phyloP scores from a whole-genome alignment of 2,329 filamentous ascomycete species.

The Penicillium sp. region DNA sequence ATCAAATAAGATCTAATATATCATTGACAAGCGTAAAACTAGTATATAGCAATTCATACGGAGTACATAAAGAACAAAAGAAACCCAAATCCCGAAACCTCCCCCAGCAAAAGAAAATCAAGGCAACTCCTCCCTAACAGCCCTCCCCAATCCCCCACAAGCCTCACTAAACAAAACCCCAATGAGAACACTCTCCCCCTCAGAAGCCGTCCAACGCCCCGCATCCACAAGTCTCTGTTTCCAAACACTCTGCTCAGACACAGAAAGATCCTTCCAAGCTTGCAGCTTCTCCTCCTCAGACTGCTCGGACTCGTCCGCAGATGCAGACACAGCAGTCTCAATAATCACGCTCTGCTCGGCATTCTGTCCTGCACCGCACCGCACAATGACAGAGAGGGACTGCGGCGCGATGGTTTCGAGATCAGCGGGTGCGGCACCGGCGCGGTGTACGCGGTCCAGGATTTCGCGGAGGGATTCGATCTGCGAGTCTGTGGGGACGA shows the following conservation, averaged over 20 bases:
- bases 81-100: background rate
- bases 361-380: slow-evolving; percentile 17
- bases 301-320: slow-evolving; percentile 4
- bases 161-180: slow-evolving; percentile 76
- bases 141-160: slow-evolving; percentile 18
- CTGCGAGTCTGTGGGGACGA: slow-evolving; percentile 15
- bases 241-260: slow-evolving; percentile 66
- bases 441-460: slow-evolving; percentile 28
- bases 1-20: background rate
- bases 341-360: slow-evolving; percentile 27
- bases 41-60: slow-evolving; percentile 4
- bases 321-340: slow-evolving; percentile 19
- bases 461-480: slow-evolving; percentile 29
- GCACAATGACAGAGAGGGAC: slow-evolving; percentile 26
- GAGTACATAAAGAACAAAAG: slow-evolving; percentile 1
- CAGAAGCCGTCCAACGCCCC: slow-evolving; percentile 75
- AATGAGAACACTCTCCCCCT: slow-evolving; percentile 74
- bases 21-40: slow-evolving; percentile 10
- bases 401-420: slow-evolving; percentile 14
- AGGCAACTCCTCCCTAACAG: slow-evolving; percentile 19
- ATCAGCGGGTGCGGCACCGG: slow-evolving; percentile 23
- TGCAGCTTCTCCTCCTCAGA: slow-evolving; percentile 18
- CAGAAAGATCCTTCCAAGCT: slow-evolving; percentile 69
- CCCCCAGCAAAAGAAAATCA: slow-evolving; percentile 6
- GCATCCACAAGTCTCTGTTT: slow-evolving; percentile 66